Evolutionary conservation across 352 stramenopile species (phyloP).

Genomic region (Phytophthora colocasiae): DNA sequence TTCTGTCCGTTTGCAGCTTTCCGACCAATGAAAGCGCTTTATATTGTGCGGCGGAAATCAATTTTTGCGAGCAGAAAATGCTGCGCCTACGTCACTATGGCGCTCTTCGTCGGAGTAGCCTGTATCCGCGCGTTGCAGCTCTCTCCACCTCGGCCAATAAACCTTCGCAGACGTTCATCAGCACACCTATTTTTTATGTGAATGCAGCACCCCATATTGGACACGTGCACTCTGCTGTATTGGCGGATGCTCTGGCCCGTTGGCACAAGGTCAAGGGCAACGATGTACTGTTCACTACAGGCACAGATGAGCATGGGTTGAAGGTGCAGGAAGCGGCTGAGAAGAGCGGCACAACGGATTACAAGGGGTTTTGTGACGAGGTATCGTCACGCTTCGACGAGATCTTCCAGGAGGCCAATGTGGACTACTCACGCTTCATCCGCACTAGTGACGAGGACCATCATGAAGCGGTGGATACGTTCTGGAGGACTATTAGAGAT

Average conservation of each 20-base stretch:
- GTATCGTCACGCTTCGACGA: constrained; percentile 92
- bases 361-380: constrained; percentile 92
- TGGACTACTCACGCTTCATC: constrained; percentile 96
- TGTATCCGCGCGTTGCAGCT: not conserved
- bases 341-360: constrained; percentile 81
- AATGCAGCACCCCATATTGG: constrained; percentile 99
- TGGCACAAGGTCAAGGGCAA: constrained; percentile 72
- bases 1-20: too few species aligned
- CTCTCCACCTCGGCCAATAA: constrained; percentile 4
- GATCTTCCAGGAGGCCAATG: constrained; percentile 91
- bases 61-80: constrained; percentile 4
- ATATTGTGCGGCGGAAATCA: constrained; percentile 3
- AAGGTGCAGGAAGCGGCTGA: constrained; percentile 96
- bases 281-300: constrained; percentile 94
- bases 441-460: constrained; percentile 96
- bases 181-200: constrained; percentile 99
- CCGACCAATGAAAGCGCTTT: too few species aligned
- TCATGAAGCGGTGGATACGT: constrained; percentile 86
- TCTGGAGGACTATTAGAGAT: constrained; percentile 93
- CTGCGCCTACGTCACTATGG: constrained; percentile 1
- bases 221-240: constrained; percentile 97
- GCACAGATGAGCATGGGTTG: constrained; percentile 99
- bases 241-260: constrained; percentile 87
- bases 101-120: not conserved
- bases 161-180: constrained; percentile 73